phyloP scores from a whole-genome alignment of 768 basidiomycete species.

The Tulasnella sp. region DNA sequence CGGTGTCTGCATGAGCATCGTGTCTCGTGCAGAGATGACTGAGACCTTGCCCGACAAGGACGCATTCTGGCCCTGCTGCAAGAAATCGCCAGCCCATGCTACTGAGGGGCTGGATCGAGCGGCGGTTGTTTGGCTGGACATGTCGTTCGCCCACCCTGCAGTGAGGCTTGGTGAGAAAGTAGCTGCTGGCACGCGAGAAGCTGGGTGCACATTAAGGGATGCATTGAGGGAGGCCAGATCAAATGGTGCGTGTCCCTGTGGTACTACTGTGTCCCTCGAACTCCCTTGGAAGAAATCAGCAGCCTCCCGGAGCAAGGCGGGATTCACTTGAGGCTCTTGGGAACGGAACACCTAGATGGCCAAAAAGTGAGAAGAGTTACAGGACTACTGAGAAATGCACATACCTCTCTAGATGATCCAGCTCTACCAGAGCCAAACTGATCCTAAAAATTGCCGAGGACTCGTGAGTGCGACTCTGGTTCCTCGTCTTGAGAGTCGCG shows the following conservation, averaged over 20 bases:
- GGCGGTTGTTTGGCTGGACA: background rate
- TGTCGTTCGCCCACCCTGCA: constrained; percentile 1
- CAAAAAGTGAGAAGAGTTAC: background rate
- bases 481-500: constrained; percentile 6
- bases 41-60: too few relatives aligned
- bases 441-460: constrained; percentile 37
- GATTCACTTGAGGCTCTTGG: constrained; percentile 30
- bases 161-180: background rate
- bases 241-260: background rate
- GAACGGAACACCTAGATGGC: constrained; percentile 47
- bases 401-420: constrained; percentile 52
- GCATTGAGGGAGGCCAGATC: constrained; percentile 7
- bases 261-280: background rate
- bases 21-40: too few relatives aligned
- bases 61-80: background rate
- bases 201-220: background rate
- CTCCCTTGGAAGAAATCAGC: constrained; percentile 46
- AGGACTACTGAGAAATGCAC: background rate
- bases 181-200: background rate
- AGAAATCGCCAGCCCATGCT: constrained; percentile 17
- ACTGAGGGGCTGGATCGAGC: background rate
- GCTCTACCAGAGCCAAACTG: constrained; percentile 50
- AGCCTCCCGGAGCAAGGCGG: constrained; percentile 50
- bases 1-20: too few relatives aligned
- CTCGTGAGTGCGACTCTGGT: background rate